Base-by-base conservation (phyloP, 169 alveolate species). In the Eimeria falciformis region DNA sequence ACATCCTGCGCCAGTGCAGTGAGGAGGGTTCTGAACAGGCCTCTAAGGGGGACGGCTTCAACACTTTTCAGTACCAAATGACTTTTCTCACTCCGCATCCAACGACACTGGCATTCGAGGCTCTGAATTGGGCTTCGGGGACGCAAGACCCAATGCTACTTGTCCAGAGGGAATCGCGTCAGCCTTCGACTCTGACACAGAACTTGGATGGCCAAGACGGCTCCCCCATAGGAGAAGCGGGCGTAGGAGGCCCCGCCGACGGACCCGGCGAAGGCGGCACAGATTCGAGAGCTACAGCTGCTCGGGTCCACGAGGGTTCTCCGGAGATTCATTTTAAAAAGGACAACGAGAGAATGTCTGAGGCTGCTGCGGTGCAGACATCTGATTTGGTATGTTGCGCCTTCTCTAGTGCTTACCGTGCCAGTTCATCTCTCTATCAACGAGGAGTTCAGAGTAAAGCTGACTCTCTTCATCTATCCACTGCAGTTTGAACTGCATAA, bases 71-170 rank as follows among this genome's bases (percentile, higher is more conserved):
- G 45, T 82, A 82, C 78, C 90, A 82, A 40, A 82, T 55, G 78
- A 82, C 78, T 9, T 82, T 82, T 45, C 56, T 82, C 65, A 82
- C 90, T 2, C 90, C 90, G 17, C 90, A 82, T 21, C 45, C 90
- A 14, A 56, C 90, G 56, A 82, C 90, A 5, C 90, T 82, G 45
- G 90, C 90, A 37, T 82, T 82, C 23, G 90, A 82, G 45, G 90
- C 90, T 18, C 65, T 82, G 29, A 82, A 82, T 25, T 82, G 90
- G 90, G 90, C 90, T 9, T 68, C 90, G 0, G 90, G 90, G 47
- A 40, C 78, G 7, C 77, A 68, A 18, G 90, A 82, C 62, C 90
- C 90, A 5, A 68, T 82, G 33, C 79, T 82, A 2, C 58, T 82
- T 29, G 90, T 82, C 23, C 90, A 69, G 55, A 58, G 55, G 23